These are phyloP conservation scores for Corynespora cassiicola DNA, from an alignment of 2,329 filamentous ascomycete genomes.

Conservation along the genomic window DNA sequence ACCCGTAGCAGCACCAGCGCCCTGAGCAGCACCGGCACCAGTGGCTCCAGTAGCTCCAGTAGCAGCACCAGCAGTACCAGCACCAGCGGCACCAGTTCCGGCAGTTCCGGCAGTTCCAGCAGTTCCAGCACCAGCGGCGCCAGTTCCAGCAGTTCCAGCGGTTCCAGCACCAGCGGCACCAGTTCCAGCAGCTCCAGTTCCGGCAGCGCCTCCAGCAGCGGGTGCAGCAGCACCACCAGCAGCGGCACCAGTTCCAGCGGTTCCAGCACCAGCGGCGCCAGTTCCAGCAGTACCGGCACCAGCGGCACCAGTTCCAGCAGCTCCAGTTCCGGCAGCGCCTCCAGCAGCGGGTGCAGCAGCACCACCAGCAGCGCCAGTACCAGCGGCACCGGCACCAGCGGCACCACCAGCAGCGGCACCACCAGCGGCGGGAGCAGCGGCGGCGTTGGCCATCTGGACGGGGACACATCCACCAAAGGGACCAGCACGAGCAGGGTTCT, in stretches of 20 bases:
- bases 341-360: constrained; percentile 4
- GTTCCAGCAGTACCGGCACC: constrained; percentile 9
- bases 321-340: background rate
- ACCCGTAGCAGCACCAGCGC: background rate
- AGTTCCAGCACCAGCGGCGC: constrained; percentile 9
- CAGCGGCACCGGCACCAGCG: constrained; percentile 8
- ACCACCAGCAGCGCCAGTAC: constrained; percentile 11
- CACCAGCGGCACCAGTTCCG: constrained; percentile 8
- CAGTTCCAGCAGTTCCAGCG: constrained; percentile 9
- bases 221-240: constrained; percentile 10
- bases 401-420: constrained; percentile 10
- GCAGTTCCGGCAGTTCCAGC: constrained; percentile 10
- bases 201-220: constrained; percentile 9
- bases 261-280: constrained; percentile 8
- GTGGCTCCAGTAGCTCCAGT: constrained; percentile 6
- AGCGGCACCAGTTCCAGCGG: constrained; percentile 10
- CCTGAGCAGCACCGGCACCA: constrained; percentile 7
- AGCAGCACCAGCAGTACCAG: constrained; percentile 7
- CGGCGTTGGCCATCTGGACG: constrained; percentile 55
- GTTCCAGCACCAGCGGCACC: constrained; percentile 5
- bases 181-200: constrained; percentile 1
- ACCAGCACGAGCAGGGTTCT: constrained; percentile 66
- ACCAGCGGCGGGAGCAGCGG: constrained; percentile 11
- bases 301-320: constrained; percentile 3
- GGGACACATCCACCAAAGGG: constrained; percentile 69